phyloP scores from a whole-genome alignment of 2,329 filamentous ascomycete species.

The Arthrobotrys sphaeroides region DNA sequence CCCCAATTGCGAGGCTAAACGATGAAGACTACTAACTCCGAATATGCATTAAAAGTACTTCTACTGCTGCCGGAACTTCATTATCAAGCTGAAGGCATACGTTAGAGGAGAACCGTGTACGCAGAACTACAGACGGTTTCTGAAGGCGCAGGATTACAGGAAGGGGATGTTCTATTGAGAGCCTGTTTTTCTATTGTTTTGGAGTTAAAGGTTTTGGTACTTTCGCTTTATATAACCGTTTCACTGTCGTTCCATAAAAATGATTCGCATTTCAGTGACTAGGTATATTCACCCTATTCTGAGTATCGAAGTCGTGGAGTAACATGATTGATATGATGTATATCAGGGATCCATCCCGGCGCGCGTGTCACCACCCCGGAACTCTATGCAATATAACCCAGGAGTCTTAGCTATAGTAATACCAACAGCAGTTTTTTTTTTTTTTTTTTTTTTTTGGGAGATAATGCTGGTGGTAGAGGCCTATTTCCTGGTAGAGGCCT shows the following conservation, averaged over 20 bases:
- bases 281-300: no score
- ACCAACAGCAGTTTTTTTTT: no score
- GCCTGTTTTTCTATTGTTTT: neutral
- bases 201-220: neutral
- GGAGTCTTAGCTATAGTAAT: no score
- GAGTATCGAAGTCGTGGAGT: no score
- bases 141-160: conserved; percentile 37
- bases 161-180: conserved; percentile 27
- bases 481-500: neutral
- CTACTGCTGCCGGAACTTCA: conserved; percentile 19
- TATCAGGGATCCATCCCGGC: no score
- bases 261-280: neutral
- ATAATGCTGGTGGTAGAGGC: neutral
- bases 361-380: no score
- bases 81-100: conserved; percentile 16
- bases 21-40: no score
- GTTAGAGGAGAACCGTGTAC: conserved; percentile 27
- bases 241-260: neutral
- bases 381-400: no score
- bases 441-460: no score
- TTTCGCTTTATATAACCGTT: neutral
- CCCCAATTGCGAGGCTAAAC: neutral
- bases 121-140: conserved; percentile 5
- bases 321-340: no score
- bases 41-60: conserved; percentile 17